Percentiles rank a stretch among this genome's conserved stretches.
Evolutionary conservation across 2,329 filamentous ascomycete species (phyloP).

Genomic region (Paramyrothecium sp.): DNA sequence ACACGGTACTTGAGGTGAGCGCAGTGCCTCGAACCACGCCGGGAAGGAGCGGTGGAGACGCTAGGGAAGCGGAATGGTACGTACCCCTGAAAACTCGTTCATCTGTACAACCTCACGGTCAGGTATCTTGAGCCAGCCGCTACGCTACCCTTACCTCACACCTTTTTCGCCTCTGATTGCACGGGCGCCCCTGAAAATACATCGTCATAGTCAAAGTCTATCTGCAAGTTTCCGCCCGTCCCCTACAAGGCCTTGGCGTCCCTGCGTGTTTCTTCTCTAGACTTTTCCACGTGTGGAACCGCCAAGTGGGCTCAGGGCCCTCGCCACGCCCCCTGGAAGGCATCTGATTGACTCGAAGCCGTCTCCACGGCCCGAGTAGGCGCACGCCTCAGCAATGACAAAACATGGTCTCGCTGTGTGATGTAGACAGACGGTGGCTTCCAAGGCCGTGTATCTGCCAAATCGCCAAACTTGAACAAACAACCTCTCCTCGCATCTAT

Average conservation of each 20-base stretch:
- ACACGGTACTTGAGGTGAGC: no score
- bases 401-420: not conserved
- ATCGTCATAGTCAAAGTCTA: not conserved
- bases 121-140: constrained; percentile 4
- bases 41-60: no score
- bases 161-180: not conserved
- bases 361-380: not conserved
- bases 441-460: not conserved
- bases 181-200: not conserved
- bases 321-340: constrained; percentile 1
- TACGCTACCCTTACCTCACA: constrained; percentile 19
- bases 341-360: not conserved
- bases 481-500: constrained; percentile 21
- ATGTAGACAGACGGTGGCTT: not conserved
- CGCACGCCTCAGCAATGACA: not conserved
- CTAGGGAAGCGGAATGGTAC: no score
- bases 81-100: not conserved
- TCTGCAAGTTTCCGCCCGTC: not conserved
- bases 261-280: not conserved
- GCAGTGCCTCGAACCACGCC: not conserved
- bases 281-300: constrained; percentile 4
- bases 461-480: not conserved
- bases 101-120: constrained; percentile 4
- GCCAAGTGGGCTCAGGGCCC: constrained; percentile 4
- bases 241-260: not conserved